A percentile compares a stretch with the other conserved stretches of the same genome.
These are phyloP conservation scores for Oryza coarctata DNA, from an alignment of 176 grass and related monocot genomes.

Conservation along the genomic window DNA sequence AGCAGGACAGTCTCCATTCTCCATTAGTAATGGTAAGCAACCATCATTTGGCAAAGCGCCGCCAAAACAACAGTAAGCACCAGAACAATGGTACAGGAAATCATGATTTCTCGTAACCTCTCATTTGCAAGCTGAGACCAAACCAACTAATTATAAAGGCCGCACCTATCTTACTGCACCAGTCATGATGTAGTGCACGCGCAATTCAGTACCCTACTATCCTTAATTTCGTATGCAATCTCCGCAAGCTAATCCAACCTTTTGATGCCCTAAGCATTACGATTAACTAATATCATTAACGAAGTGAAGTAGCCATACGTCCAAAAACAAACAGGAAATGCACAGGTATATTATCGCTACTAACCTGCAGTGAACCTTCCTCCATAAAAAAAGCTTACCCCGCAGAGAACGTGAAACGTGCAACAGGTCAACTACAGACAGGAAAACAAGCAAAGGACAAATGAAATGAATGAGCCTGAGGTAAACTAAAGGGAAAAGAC, in stretches of 20 bases:
- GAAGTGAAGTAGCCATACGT: not conserved
- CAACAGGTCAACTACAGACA: conserved; percentile 22
- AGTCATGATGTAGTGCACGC: not conserved
- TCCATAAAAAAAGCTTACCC: conserved; percentile 30
- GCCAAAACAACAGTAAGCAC: conserved; percentile 15
- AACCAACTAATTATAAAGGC: conserved; percentile 12
- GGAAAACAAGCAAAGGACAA: conserved; percentile 4
- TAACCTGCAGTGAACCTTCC: conserved; percentile 18
- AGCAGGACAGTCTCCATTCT: conserved; percentile 25
- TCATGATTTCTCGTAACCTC: conserved; percentile 21
- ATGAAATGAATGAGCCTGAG: conserved; percentile 15
- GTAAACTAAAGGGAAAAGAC: not conserved
- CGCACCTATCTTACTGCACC: not conserved
- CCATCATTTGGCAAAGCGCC: conserved; percentile 27
- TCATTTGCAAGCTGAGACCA: not conserved
- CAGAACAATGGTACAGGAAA: not conserved
- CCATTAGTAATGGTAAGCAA: conserved; percentile 23
- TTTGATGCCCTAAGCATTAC: not conserved
- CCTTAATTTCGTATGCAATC: not conserved
- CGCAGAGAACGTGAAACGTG: conserved; percentile 11
- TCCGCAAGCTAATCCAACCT: not conserved
- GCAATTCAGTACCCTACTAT: not conserved
- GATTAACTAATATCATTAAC: not conserved
- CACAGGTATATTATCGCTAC: not conserved
- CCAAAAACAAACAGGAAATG: not conserved